Evolutionary conservation across 2,329 filamentous ascomycete species (phyloP), one percentile per base, ranked within the genome.

Genomic region (Hypoxylon sp.): DNA sequence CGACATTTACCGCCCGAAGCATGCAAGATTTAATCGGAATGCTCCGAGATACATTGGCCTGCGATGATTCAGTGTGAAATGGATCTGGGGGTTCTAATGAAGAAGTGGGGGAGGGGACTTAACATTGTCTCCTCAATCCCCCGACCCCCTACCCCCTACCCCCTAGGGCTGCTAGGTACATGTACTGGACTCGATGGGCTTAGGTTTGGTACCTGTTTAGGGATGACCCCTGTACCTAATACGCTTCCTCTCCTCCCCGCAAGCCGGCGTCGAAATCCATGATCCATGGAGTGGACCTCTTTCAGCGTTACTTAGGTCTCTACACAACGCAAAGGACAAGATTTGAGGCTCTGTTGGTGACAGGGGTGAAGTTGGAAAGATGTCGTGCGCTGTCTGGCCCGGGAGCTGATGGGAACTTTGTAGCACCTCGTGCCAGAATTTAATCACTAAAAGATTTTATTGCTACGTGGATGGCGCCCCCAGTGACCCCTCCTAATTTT

Each of bases 331-430:
- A 8, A 44, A 44, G 39, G 17, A 10, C 17, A 8, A 2, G 15
- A 21, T 21, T 44, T 21, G 39, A 44, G 39, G 39, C 39, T 44
- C 39, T 44, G 39, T 44, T 44, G 39, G 39, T 42, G n/a, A 44
- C 39, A 44, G 39, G 39, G 39, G 8, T 1, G 32, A 37, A 13
- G 11, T 37, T 19, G 17, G 39, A 44, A 44, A 19, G 39, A 44
- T 44, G 39, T 4, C 17, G 39, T 19, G 39, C 35, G 13, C 39
- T 11, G 39, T 21, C 17, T 44, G 39, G 39, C 11, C 19, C 17
- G 19, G n/a, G 39, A 21, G 17, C 17, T 21, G 39, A 44, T 8
- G 21, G 37, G 39, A 44, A 44, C 39, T 44, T 44, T 44, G 39
- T 44, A 44, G 39, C 39, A 44, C 17, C n/a, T 7, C n/a, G 17